Base-by-base conservation (phyloP, 2,329 filamentous ascomycete species). In the Aureobasidium sp. region DNA sequence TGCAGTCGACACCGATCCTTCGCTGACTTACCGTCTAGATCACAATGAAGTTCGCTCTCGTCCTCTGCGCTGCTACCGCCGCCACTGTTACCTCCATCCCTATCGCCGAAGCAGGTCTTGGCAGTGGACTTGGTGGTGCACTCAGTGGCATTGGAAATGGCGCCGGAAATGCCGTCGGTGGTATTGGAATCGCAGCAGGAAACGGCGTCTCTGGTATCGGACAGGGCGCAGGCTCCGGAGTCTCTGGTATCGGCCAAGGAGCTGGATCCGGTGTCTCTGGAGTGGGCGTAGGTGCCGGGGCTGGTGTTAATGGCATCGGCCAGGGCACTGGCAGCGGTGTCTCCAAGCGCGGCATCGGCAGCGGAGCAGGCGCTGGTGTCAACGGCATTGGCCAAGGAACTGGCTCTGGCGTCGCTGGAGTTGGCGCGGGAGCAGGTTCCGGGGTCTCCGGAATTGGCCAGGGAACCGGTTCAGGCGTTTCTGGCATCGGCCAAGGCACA, bases 31-130 rank as follows among this genome's bases (percentile, higher is more conserved):
- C n/a, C 9, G 15, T 23, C 9, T 20, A 58, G 39, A 34, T 12
- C 29, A 58, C 1, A 23, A 58, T 58, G 55, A 58, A 58, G 55
- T 47, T 44, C 27, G 42, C 55, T 46, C 42, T 58, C 29, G 55
- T 27, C 27, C 55, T 58, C 55, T 58, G 55, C 23, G 42, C 42
- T 17, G 42, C 42, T 27, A n/a, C 55, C 15, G 41, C 41, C 5
- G 20, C 29, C 41, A n/a, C 39, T n/a, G 55, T 58, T 29, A 15
- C 29, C 27, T 41, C 55, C 27, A 20, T 42, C 20, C 55, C 55
- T 17, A 47, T 58, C n/a, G 39, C 55, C 41, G 42, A 47, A 34
- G 36, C 55, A 34, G 55, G 55, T 29, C 55, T 58, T 3, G 29
- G 51, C 47, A 36, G 39, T 29, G 55, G 55, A 46, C 23, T 46